Conservation (phyloP, 768 basidiomycete genomes). For the Kwoniella dejecticola region DNA sequence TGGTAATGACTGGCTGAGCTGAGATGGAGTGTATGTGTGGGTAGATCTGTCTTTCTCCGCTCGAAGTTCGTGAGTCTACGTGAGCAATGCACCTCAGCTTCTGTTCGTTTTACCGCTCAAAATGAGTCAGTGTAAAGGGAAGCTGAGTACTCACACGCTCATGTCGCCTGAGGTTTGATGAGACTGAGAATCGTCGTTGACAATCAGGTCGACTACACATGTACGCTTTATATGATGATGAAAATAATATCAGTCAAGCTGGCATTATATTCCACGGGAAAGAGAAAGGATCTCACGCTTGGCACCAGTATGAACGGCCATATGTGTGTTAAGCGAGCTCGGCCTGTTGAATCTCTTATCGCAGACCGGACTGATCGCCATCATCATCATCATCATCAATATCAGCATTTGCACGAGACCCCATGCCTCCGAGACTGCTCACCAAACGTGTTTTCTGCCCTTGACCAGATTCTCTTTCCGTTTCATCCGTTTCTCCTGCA, state of each 20-base stretch:
- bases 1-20: background rate
- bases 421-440: background rate
- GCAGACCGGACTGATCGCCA: slow-evolving; percentile 40
- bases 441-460: slow-evolving; percentile 21
- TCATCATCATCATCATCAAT: background rate
- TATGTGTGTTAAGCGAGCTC: slow-evolving; percentile 49
- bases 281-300: slow-evolving; percentile 35
- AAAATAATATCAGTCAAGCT: slow-evolving; percentile 3
- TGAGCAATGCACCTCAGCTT: background rate
- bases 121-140: background rate
- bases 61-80: slow-evolving; percentile 13
- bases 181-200: slow-evolving; percentile 48
- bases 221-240: too few relatives aligned
- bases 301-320: slow-evolving; percentile 53
- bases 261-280: background rate
- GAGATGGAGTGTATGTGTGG: background rate
- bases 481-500: background rate
- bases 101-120: too few relatives aligned
- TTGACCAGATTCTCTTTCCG: background rate
- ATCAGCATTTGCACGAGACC: background rate
- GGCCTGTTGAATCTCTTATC: slow-evolving; percentile 52
- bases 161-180: slow-evolving; percentile 50
- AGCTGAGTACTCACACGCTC: slow-evolving; percentile 32
- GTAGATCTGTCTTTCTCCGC: slow-evolving; percentile 5
- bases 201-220: slow-evolving; percentile 34